Conservation (phyloP, 2,329 filamentous ascomycete species). For the Fusarium verticillioides region DNA sequence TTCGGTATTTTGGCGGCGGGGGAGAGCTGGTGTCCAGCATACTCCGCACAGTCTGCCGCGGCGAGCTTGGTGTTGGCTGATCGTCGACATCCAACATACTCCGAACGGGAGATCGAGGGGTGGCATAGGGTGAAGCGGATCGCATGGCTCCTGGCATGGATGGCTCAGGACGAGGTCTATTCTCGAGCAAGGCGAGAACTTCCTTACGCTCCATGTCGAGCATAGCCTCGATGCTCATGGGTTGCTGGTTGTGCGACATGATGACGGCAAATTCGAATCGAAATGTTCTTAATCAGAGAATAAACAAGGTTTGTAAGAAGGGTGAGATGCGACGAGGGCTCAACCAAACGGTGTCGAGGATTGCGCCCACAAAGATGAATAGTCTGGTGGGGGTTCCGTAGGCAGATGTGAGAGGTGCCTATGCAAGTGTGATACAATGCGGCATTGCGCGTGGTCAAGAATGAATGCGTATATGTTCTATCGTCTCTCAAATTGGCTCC, state of each 20-base stretch:
- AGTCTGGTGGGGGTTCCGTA: constrained; percentile 16
- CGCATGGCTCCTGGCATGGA: constrained; percentile 52
- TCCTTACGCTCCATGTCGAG: constrained; percentile 82
- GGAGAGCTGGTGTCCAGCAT: constrained; percentile 52
- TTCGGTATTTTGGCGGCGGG: constrained; percentile 56
- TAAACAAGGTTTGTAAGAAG: not conserved
- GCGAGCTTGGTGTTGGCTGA: constrained; percentile 39
- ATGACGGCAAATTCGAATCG: constrained; percentile 23
- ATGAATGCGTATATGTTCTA: not conserved
- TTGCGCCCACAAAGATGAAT: constrained; percentile 20
- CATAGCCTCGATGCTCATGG: constrained; percentile 81
- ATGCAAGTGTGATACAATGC: constrained; percentile 20
- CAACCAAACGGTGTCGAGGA: not conserved
- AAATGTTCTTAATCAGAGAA: not conserved
- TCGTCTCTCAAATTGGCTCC: constrained; percentile 12
- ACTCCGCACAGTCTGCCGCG: constrained; percentile 70
- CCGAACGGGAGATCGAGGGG: constrained; percentile 73
- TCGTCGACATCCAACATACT: constrained; percentile 54
- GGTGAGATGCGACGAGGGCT: constrained; percentile 1
- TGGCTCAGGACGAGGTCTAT: constrained; percentile 48
- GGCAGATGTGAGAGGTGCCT: constrained; percentile 7
- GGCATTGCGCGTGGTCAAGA: constrained; percentile 31
- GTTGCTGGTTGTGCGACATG: constrained; percentile 52
- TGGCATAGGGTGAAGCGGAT: constrained; percentile 65
- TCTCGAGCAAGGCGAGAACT: constrained; percentile 75